These are phyloP conservation scores for Scopulariopsis brevicaulis DNA, from an alignment of 2,329 filamentous ascomycete genomes.

Conservation along the genomic window DNA sequence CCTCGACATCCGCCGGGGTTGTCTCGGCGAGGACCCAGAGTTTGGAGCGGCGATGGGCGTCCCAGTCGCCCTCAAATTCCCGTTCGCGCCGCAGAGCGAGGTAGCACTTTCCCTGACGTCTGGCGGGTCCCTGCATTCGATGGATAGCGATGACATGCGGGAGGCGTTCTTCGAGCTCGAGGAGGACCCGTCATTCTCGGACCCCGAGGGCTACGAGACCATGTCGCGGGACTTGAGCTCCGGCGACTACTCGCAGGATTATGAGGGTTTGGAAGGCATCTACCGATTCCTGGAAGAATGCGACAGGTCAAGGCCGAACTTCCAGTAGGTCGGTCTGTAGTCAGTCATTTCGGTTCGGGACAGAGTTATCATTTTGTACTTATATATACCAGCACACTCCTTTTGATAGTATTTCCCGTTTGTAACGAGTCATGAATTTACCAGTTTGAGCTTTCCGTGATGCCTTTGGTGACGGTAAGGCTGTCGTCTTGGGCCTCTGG, in stretches of 20 bases:
- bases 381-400: not conserved
- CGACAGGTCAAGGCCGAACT: conserved; percentile 23
- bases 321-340: not conserved
- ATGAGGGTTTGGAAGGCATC: conserved; percentile 44
- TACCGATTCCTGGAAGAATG: conserved; percentile 49
- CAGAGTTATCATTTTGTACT: not conserved
- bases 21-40: conserved; percentile 64
- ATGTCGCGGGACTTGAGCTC: conserved; percentile 36
- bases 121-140: conserved; percentile 33
- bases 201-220: conserved; percentile 35
- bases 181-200: conserved; percentile 36
- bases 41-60: conserved; percentile 59
- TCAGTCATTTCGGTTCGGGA: not conserved
- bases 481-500: not conserved
- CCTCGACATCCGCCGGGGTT: conserved; percentile 69
- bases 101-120: conserved; percentile 25
- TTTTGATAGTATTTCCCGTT: not conserved
- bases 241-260: conserved; percentile 31
- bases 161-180: conserved; percentile 27
- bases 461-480: not conserved
- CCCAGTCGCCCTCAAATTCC: conserved; percentile 70
- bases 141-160: conserved; percentile 27
- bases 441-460: not conserved
- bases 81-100: conserved; percentile 57
- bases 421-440: not conserved